Percentiles rank a stretch among this genome's conserved stretches.
Conservation (phyloP, 1,139 yeast species). For the Entelexis paramagnoliae region DNA sequence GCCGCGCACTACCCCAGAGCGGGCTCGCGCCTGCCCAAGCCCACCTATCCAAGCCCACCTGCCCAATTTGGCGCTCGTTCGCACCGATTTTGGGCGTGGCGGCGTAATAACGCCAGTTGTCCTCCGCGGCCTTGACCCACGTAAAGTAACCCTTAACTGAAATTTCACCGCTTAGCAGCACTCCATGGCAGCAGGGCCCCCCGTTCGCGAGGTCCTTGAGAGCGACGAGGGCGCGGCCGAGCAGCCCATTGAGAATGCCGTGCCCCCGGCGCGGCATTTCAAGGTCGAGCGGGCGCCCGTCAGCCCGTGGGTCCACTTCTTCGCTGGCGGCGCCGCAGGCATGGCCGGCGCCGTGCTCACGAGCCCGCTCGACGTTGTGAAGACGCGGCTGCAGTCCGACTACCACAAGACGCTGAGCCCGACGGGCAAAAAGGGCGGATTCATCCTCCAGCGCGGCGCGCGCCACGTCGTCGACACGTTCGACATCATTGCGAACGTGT, state of each 20-base stretch:
- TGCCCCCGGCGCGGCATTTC: conserved; percentile 6
- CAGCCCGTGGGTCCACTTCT: conserved; percentile 89
- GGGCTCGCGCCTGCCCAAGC: no score
- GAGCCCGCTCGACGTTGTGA: conserved; percentile 92
- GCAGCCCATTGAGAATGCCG: conserved; percentile 14
- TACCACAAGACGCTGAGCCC: conserved; percentile 38
- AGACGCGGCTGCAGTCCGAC: conserved; percentile 88
- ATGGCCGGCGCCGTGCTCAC: conserved; percentile 95
- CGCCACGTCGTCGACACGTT: conserved; percentile 75
- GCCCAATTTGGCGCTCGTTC: no score
- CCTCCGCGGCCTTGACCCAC: no score
- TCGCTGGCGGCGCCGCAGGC: conserved; percentile 99
- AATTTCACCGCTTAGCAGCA: neutral
- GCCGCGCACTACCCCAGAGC: no score
- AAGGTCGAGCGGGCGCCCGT: conserved; percentile 28
- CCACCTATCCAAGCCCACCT: no score
- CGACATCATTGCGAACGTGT: conserved; percentile 56
- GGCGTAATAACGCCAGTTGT: no score
- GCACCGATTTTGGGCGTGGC: no score
- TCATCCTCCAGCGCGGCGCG: conserved; percentile 11
- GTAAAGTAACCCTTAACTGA: conserved; percentile 1
- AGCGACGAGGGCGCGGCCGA: conserved; percentile 21
- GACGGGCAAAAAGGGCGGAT: conserved; percentile 18
- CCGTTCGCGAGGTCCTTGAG: conserved; percentile 14
- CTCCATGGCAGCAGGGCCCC: conserved; percentile 5